Conservation (phyloP, 148 eudicot species). For the Fallopia convolvulus region DNA sequence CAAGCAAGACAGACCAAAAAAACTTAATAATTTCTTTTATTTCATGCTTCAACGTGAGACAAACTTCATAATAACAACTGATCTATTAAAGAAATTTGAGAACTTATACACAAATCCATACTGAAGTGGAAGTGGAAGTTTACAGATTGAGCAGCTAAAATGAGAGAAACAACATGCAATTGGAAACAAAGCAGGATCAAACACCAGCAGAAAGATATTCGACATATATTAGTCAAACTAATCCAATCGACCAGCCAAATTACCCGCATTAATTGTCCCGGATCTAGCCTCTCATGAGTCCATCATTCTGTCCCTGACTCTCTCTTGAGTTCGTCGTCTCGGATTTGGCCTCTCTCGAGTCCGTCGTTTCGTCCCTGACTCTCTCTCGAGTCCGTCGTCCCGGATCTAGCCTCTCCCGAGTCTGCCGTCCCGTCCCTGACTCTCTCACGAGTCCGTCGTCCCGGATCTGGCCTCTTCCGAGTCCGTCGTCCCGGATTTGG, state of each 20-base stretch:
- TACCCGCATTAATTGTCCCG: neutral
- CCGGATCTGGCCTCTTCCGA: too few relatives aligned
- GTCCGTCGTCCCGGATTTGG: too few relatives aligned
- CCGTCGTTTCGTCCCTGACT: too few relatives aligned
- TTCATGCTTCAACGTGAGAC: neutral
- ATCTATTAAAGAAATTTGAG: neutral
- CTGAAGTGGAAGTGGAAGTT: neutral
- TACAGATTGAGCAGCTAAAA: neutral
- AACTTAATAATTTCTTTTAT: neutral
- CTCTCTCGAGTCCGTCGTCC: too few relatives aligned
- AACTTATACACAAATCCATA: neutral
- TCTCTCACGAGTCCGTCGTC: too few relatives aligned
- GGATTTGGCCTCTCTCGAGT: too few relatives aligned
- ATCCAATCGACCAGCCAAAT: neutral
- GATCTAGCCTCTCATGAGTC: too few relatives aligned
- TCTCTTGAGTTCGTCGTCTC: too few relatives aligned
- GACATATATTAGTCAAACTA: neutral
- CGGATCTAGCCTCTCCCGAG: too few relatives aligned
- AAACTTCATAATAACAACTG: neutral
- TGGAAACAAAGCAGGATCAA: neutral
- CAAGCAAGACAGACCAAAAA: neutral
- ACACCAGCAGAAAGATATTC: neutral
- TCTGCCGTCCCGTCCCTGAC: too few relatives aligned
- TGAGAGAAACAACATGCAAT: neutral
- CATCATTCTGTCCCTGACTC: too few relatives aligned